phyloP scores from a whole-genome alignment of 1,284 basidiomycete species.

The Sanghuangporus sanghuang region DNA sequence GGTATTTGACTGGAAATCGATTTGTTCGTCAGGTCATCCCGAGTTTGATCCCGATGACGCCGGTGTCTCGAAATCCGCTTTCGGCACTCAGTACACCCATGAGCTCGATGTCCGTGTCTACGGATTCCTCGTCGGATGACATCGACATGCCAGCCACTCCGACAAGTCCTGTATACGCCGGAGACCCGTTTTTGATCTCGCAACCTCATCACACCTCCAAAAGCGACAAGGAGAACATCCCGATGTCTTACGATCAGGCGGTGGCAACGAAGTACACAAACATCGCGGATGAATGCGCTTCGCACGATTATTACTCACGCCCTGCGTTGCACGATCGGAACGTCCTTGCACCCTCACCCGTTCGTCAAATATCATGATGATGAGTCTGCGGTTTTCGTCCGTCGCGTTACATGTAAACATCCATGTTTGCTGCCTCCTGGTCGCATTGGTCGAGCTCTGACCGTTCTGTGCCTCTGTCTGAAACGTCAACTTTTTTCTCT shows the following conservation, averaged over 20 bases:
- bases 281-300: constrained; percentile 68
- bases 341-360: constrained; percentile 28
- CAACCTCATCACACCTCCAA: constrained; percentile 47
- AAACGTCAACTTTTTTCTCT: constrained; percentile 1
- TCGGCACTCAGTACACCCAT: constrained; percentile 63
- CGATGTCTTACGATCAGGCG: constrained; percentile 58
- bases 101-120: constrained; percentile 65
- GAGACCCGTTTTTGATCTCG: constrained; percentile 45
- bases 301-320: constrained; percentile 62
- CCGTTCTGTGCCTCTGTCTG: constrained; percentile 1
- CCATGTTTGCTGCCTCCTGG: constrained; percentile 5
- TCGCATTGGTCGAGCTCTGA: not conserved
- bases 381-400: constrained; percentile 32
- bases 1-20: constrained; percentile 78
- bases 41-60: constrained; percentile 59
- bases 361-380: constrained; percentile 15
- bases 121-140: constrained; percentile 49
- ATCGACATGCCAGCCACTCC: constrained; percentile 81
- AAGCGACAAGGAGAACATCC: constrained; percentile 75
- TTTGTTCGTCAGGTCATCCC: constrained; percentile 49
- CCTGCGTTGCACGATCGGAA: constrained; percentile 66
- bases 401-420: constrained; percentile 13
- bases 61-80: constrained; percentile 42
- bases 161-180: constrained; percentile 51
- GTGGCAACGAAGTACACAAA: constrained; percentile 59